phyloP scores from a whole-genome alignment of 306 rosid genomes.

The Castanospermum australe region DNA sequence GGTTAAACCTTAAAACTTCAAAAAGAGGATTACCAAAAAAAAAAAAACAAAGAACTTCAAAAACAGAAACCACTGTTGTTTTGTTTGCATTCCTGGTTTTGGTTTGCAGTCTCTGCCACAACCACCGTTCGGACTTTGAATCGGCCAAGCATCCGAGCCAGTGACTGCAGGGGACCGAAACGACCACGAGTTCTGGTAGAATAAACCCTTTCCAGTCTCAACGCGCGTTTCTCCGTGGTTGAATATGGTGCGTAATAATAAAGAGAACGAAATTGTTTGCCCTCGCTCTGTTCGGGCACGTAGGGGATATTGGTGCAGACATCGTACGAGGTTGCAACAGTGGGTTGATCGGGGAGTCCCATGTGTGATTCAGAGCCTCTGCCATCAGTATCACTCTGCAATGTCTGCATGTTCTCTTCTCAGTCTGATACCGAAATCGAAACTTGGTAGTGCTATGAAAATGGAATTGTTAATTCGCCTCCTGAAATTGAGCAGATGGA shows the following conservation, averaged over 20 bases:
- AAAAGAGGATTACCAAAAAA: too few relatives aligned
- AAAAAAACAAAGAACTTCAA: too few relatives aligned
- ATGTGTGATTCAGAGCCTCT: neutral
- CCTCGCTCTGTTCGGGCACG: neutral
- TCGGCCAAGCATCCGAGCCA: conserved; percentile 30
- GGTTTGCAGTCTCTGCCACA: neutral
- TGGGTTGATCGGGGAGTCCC: neutral
- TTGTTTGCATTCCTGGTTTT: neutral
- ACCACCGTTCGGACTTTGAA: conserved; percentile 34
- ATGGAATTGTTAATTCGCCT: too few relatives aligned
- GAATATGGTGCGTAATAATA: neutral
- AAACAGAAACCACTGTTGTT: too few relatives aligned
- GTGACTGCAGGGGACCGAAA: neutral
- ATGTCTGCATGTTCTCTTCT: conserved; percentile 20
- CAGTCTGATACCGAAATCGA: too few relatives aligned
- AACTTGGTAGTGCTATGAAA: too few relatives aligned
- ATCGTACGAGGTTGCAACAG: conserved; percentile 1
- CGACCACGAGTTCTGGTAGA: conserved; percentile 33
- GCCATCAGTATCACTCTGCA: neutral
- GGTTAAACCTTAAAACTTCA: too few relatives aligned
- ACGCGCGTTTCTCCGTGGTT: neutral
- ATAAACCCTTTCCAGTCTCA: conserved; percentile 16
- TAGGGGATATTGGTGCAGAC: neutral
- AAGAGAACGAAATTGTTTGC: neutral
- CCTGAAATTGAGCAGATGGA: too few relatives aligned